Evolutionary conservation across 2,329 filamentous ascomycete species (phyloP).

Genomic region (Gnomoniopsis smithogilvyi): DNA sequence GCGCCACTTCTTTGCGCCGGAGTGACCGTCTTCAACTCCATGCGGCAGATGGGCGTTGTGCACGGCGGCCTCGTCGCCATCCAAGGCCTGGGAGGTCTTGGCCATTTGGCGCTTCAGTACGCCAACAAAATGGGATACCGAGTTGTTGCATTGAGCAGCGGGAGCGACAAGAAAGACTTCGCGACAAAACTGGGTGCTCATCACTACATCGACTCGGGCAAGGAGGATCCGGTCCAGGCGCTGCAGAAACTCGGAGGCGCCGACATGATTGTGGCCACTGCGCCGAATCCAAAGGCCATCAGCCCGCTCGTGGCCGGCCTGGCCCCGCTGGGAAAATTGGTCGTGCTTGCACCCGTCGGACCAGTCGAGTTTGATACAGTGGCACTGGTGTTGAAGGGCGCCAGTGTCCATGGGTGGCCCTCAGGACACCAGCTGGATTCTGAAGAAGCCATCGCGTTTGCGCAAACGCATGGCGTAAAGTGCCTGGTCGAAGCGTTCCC

Average conservation of each 20-base stretch:
- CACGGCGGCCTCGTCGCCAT: conserved; percentile 53
- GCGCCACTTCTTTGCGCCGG: conserved; percentile 64
- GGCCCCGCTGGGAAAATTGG: conserved; percentile 49
- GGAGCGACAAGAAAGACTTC: conserved; percentile 65
- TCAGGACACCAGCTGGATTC: conserved; percentile 59
- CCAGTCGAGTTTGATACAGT: conserved; percentile 39
- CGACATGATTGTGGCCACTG: conserved; percentile 57
- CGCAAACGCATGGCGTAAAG: conserved; percentile 56
- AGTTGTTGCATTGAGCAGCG: conserved; percentile 62
- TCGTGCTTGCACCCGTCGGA: conserved; percentile 52
- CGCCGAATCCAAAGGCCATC: conserved; percentile 57
- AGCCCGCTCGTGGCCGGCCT: conserved; percentile 49
- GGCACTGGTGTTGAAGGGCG: conserved; percentile 43
- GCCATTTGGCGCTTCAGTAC: conserved; percentile 75
- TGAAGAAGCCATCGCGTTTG: conserved; percentile 64
- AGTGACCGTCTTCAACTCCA: conserved; percentile 60
- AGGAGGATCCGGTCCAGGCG: conserved; percentile 43
- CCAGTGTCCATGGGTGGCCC: conserved; percentile 59
- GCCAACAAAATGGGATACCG: conserved; percentile 73
- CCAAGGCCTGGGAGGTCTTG: conserved; percentile 72
- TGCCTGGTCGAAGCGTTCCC: conserved; percentile 63
- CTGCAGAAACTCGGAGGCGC: conserved; percentile 59
- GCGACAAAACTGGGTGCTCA: conserved; percentile 59
- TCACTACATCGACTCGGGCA: conserved; percentile 56
- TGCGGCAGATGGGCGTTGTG: conserved; percentile 51